These are phyloP conservation scores for Solanum raphanifolium DNA, from an alignment of 257 asterid species.

Conservation along the genomic window DNA sequence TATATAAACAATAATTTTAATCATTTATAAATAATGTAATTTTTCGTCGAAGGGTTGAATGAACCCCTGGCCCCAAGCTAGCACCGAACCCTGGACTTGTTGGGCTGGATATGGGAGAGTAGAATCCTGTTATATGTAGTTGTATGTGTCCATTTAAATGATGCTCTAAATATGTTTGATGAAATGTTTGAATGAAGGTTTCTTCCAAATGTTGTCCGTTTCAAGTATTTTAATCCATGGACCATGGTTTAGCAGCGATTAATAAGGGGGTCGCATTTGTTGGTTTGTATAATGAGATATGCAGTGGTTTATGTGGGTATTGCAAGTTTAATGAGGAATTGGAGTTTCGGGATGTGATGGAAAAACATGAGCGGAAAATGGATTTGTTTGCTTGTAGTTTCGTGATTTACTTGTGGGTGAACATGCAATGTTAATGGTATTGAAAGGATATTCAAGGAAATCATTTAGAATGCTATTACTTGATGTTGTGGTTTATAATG, in stretches of 20 bases:
- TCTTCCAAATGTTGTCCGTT: constrained; percentile 49
- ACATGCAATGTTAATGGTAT: constrained; percentile 56
- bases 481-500: constrained; percentile 54
- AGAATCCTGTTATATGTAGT: constrained; percentile 47
- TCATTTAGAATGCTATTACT: constrained; percentile 29
- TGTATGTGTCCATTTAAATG: constrained; percentile 24
- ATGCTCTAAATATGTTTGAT: constrained; percentile 61
- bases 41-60: background rate
- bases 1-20: background rate
- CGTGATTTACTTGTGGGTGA: constrained; percentile 49
- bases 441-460: constrained; percentile 41
- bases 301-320: constrained; percentile 73
- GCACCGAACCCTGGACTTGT: background rate
- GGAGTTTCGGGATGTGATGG: constrained; percentile 57
- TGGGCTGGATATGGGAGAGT: constrained; percentile 34
- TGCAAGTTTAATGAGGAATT: constrained; percentile 48
- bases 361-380: constrained; percentile 39
- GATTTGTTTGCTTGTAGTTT: constrained; percentile 54
- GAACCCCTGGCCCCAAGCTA: background rate
- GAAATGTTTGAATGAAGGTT: constrained; percentile 66
- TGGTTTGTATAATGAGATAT: constrained; percentile 52
- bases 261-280: constrained; percentile 33
- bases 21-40: background rate
- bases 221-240: constrained; percentile 67
- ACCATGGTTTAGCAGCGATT: constrained; percentile 56